A percentile compares a stretch with the other conserved stretches of the same genome.
These are phyloP conservation scores for Orbilia oligospora DNA, from an alignment of 2,329 filamentous ascomycete species.

Conservation along the genomic window DNA sequence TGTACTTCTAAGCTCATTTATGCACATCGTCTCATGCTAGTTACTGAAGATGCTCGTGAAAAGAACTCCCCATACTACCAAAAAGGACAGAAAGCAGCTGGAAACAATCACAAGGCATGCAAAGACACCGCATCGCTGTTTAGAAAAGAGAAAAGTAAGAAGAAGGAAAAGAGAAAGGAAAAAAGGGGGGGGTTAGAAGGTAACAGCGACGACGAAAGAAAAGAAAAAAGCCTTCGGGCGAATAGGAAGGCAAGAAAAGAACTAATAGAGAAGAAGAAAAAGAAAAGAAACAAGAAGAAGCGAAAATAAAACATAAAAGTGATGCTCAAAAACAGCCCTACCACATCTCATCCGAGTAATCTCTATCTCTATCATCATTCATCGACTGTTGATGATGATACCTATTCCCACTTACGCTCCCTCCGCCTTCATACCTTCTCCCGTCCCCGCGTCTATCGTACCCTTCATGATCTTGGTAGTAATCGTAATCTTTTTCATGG, in stretches of 20 bases:
- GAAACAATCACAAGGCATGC: slow-evolving; percentile 4
- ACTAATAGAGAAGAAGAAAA: neutral
- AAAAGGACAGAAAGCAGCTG: slow-evolving; percentile 3
- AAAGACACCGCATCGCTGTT: slow-evolving; percentile 27
- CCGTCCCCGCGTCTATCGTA: slow-evolving; percentile 36
- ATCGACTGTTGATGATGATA: slow-evolving; percentile 59
- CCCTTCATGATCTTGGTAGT: slow-evolving; percentile 46
- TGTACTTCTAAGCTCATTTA: slow-evolving; percentile 42
- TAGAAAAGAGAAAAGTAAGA: neutral
- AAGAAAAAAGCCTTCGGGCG: neutral
- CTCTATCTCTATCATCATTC: slow-evolving; percentile 44
- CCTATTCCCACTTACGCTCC: slow-evolving; percentile 45
- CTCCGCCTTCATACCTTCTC: slow-evolving; percentile 23
- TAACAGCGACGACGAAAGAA: neutral
- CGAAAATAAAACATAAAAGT: slow-evolving; percentile 28
- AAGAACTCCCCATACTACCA: slow-evolving; percentile 54
- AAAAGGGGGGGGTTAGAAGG: neutral
- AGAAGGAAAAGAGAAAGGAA: neutral
- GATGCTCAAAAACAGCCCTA: slow-evolving; percentile 30
- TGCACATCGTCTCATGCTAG: slow-evolving; percentile 42
- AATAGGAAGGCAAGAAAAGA: neutral
- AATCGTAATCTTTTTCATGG: slow-evolving; percentile 52
- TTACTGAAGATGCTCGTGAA: slow-evolving; percentile 6
- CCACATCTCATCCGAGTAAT: slow-evolving; percentile 63
- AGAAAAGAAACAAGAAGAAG: slow-evolving; percentile 6